A percentile compares a stretch with the other conserved stretches of the same genome.
Conservation (phyloP, 2,329 filamentous ascomycete genomes). For the Penicillium sclerotigenum region DNA sequence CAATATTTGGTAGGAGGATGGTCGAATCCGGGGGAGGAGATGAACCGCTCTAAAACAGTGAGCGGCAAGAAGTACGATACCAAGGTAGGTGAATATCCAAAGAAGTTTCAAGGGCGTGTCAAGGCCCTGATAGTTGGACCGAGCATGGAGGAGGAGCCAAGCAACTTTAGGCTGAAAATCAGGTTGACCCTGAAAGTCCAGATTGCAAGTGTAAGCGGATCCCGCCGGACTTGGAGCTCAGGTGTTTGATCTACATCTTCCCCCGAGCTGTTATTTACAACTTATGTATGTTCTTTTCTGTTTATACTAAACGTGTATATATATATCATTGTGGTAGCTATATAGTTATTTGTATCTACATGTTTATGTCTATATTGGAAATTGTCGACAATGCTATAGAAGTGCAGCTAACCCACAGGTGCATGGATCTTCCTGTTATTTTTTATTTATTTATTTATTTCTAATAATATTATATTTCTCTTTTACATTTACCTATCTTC, state of each 20-base stretch:
- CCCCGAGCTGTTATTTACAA: background rate
- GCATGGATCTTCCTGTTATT: too few relatives aligned
- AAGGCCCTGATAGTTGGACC: slow-evolving; percentile 23
- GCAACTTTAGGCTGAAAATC: slow-evolving; percentile 6
- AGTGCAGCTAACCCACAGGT: background rate
- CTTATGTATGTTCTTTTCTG: background rate
- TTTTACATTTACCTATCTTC: background rate
- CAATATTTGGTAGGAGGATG: background rate
- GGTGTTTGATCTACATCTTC: slow-evolving; percentile 6
- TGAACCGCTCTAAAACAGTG: background rate
- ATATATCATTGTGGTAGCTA: background rate
- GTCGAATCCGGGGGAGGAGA: slow-evolving; percentile 14
- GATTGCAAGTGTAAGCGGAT: slow-evolving; percentile 8
- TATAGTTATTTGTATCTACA: background rate
- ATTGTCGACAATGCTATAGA: background rate
- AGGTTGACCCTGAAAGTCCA: slow-evolving; percentile 1
- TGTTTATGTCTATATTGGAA: background rate
- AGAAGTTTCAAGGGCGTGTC: slow-evolving; percentile 14
- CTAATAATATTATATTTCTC: background rate
- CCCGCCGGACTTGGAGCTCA: slow-evolving; percentile 1
- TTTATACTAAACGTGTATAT: background rate
- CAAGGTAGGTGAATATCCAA: background rate
- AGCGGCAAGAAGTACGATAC: slow-evolving; percentile 5
- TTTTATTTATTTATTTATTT: background rate
- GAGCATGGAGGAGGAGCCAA: slow-evolving; percentile 6